Conservation (phyloP, 2,329 filamentous ascomycete genomes). For the Elsinoe fawcettii region DNA sequence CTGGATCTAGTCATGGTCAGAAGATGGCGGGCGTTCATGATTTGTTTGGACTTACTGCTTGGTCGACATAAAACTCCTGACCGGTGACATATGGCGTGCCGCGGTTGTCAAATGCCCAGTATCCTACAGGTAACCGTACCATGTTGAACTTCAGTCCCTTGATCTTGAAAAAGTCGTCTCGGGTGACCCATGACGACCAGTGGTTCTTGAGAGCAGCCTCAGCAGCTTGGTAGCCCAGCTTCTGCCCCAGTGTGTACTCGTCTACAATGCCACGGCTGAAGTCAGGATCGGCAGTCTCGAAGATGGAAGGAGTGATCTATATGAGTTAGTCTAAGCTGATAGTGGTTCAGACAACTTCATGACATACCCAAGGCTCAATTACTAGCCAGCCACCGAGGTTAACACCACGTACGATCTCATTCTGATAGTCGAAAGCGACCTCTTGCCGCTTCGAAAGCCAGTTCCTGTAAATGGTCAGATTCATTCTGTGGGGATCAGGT, state of each 20-base stretch:
- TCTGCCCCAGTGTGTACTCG: conserved; percentile 45
- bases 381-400: conserved; percentile 47
- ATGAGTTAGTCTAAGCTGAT: conserved; percentile 18
- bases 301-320: conserved; percentile 54
- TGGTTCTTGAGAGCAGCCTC: conserved; percentile 39
- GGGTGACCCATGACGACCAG: conserved; percentile 46
- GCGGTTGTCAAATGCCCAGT: conserved; percentile 50
- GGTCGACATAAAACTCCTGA: conserved; percentile 47
- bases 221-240: conserved; percentile 41
- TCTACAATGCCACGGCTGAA: conserved; percentile 36
- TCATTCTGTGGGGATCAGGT: neutral
- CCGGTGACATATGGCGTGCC: conserved; percentile 46
- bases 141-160: conserved; percentile 50
- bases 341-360: neutral
- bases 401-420: conserved; percentile 43
- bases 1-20: conserved; percentile 33
- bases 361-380: conserved; percentile 36
- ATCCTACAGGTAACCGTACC: conserved; percentile 52
- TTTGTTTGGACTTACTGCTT: conserved; percentile 29
- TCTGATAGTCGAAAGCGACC: conserved; percentile 42
- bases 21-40: neutral
- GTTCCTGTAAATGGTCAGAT: neutral
- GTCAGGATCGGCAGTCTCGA: conserved; percentile 28
- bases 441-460: conserved; percentile 19
- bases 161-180: conserved; percentile 50